Evolutionary conservation across 2,329 filamentous ascomycete species (phyloP), one percentile per base, ranked within the genome.

Genomic region (Bipolaris zeicola): DNA sequence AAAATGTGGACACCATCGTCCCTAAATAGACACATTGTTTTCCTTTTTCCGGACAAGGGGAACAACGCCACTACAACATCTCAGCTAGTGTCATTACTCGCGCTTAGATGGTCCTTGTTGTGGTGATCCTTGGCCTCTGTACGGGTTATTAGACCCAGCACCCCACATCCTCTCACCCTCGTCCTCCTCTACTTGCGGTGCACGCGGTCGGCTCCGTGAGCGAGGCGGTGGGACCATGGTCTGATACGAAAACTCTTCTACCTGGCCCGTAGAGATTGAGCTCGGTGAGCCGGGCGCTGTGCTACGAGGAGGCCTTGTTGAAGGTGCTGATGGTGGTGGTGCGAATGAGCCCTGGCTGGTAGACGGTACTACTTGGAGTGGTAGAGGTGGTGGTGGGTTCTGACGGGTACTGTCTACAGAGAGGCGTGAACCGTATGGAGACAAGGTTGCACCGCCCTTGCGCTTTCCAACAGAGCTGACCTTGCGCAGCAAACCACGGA

Each of bases 401-500:
- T 66, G 67, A 38, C 65, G 62, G 14, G 46, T 43, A 6, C 59
- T 61, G 24, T 67, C 63, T 20, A 54, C 61, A 6, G 62, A 70
- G 5, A 52, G 42, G 26, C 62, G 61, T 11, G 57, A 43, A 7
- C 59, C 53, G 16, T 63, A 65, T 8, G 69, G 69, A 6, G 69
- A 68, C 16, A 70, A 61, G 5, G 66, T 67, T 13, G 65, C 42
- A 2, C 66, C 67, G 20, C 70, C 69, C 50, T 72, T 76, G 52
- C 80, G 73, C 66, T 79, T 80, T 26, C 80, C 81, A 8, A 67
- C 68, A 5, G 77, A 80, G 69, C 72, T 79, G 41, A 74, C 78
- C 47, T 80, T 78, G 52, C 75, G 74, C 1, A 82, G 67, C 11
- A 81, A 57, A 24, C 78, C 76, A 18, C 77, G 75, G 11, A 82